Evolutionary conservation across 2,329 filamentous ascomycete species (phyloP), one percentile per base, ranked within the genome.

Genomic region (Alternaria solani): DNA sequence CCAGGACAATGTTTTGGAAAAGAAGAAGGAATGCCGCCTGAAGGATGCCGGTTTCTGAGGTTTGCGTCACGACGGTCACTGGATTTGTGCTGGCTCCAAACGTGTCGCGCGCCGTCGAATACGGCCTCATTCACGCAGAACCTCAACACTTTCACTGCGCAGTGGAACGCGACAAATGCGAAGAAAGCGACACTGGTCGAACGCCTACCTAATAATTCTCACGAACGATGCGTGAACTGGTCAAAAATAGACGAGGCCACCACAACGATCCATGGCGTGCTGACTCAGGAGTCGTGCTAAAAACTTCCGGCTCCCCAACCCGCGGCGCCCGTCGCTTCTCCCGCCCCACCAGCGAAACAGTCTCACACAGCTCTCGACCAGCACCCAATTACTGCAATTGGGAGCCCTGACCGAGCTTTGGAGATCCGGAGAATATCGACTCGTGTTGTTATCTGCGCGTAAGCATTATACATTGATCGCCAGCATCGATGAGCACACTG

Each of bases 211-310:
- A 30, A 18, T n/a, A 43, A 43, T 48, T 9, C n/a, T 49, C 62
- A 67, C 57, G 53, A 68, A 57, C 41, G 26, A 43, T 42, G 20
- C 14, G 28, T 12, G 52, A 47, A 46, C 18, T 32, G 43, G 57
- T 51, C 30, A 41, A 58, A 48, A 61, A 63, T 61, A 61, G 54
- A 58, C 44, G 28, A 55, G 52, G 51, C 54, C 46, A 48, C 43
- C 26, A n/a, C n/a, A 20, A 39, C 20, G 6, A 11, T 25, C n/a
- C 26, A 23, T 26, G 12, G 39, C 34, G 52, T 46, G 52, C 52
- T 47, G 30, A 38, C 25, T 41, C 39, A 28, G 34, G 32, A 30
- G 51, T 46, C 25, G 34, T 52, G 57, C 52, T 56, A 38, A n/a
- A 56, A 39, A 2, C 16, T n/a, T 16, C 44, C 56, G 51, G 56